These are phyloP conservation scores for Erythrophleum fordii DNA, from an alignment of 306 rosid species.

Conservation along the genomic window DNA sequence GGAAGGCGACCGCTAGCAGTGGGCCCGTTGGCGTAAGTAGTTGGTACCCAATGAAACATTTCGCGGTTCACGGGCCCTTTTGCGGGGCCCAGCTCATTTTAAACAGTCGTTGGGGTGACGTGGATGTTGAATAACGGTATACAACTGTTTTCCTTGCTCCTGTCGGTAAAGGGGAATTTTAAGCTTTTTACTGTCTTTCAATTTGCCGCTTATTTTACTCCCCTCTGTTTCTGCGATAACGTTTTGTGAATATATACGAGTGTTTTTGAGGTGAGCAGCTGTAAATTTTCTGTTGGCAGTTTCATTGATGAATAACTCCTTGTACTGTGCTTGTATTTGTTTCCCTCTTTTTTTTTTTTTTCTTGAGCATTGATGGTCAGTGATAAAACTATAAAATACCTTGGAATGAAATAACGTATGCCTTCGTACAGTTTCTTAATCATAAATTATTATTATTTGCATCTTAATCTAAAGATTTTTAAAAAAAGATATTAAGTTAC, in stretches of 20 bases:
- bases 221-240: background rate
- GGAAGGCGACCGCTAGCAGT: constrained; percentile 31
- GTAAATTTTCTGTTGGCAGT: constrained; percentile 36
- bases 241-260: constrained; percentile 50
- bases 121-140: constrained; percentile 57
- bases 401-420: background rate
- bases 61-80: constrained; percentile 42
- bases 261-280: constrained; percentile 32
- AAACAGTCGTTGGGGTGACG: constrained; percentile 52
- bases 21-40: constrained; percentile 35
- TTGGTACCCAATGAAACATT: background rate
- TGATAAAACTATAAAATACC: background rate
- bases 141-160: background rate
- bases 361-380: background rate
- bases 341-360: background rate
- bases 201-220: background rate
- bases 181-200: constrained; percentile 15
- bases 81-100: constrained; percentile 33
- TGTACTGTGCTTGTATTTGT: background rate
- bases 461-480: background rate
- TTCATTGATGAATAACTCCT: background rate
- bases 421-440: background rate
- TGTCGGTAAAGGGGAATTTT: constrained; percentile 33
- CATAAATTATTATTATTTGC: background rate
- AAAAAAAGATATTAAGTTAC: no score